Base-by-base conservation (phyloP, 2,329 filamentous ascomycete genomes). In the Piedraia hortae region DNA sequence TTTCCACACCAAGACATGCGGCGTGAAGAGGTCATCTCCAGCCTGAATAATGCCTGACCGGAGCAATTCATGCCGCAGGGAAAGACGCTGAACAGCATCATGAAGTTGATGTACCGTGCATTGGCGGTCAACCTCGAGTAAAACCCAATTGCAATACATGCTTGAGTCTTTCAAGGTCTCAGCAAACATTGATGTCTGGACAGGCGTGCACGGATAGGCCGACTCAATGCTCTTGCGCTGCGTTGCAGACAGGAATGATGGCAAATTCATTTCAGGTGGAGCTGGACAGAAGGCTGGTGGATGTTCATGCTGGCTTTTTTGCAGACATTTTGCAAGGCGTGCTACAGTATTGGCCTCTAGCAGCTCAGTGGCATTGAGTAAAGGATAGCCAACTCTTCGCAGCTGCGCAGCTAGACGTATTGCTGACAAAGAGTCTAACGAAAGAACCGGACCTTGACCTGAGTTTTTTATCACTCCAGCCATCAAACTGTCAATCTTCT, bases 101-200 rank as follows among this genome's bases (percentile, higher is more conserved):
- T 24, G 17, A 4, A 44, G 14, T 3, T 29, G 17, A 3, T 28
- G 16, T 4, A 27, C 6, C 6, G 24, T 21, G 8, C 20, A 16
- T 5, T 23, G 16, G 0, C 39, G 19, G 1, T 52, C 39, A 6
- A 72, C 45, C n/a, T 59, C 48, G 1, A 88, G 39, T 32, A 71
- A 59, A 6, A 85, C 48, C 50, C 66, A 67, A 33, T 90, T 91
- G 45, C 69, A 72, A 38, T 91, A 90, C 5, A 66, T 54, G 20
- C 44, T 46, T 2, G 51, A 30, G 27, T 66, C 51, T 10, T 48
- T 51, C 3, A 53, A 43, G 1, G 74, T 80, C 45, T 89, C 75
- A 0, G 61, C 53, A 9, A 90, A 52, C 75, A 90, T 88, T 2
- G 74, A 66, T 10, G 57, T 48, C 34, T 91, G 80, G 6, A 85